Evolutionary conservation across 805 yeast genomes (phyloP), one percentile per base, ranked within the genome.

Genomic region (Vanderwaltozyma verrucispora): DNA sequence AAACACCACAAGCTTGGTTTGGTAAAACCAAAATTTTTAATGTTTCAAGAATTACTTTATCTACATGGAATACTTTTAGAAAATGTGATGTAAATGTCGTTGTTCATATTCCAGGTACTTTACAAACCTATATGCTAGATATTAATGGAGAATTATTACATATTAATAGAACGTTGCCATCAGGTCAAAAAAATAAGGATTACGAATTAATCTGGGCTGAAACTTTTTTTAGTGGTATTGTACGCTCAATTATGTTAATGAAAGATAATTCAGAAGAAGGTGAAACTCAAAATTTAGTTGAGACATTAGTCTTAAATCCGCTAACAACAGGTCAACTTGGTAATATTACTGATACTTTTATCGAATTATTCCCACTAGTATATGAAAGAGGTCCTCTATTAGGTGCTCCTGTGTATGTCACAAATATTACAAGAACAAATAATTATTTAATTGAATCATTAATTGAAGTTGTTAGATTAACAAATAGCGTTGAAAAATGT

Each of bases 241-340:
- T 86, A 18, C 72, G 98, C 50, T 65, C 88, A 7, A 59, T 92
- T 21, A 53, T 55, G 44, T 45, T 58, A 29, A 52, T 60, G 59
- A 48, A 48, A 33, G 63, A 59, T 27, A 54, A 59, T 37, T 42
- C 63, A 6, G 84, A 75, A 45, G 86, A 83, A 36, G 95, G 86
- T 36, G 86, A 79, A 63, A 81, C 64, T 51, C 67, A 69, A 32
- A 69, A 74, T 35, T 71, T 92, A 39, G 94, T 87, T 9, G 95
- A 88, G 54, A 80, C 92, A 28, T 73, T 95, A 46, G 76, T 80
- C 41, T 68, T 85, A 39, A 81, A 86, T 49, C 96, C 96, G 4
- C 72, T 92, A 29, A 46, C 50, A 3, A 46, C 61, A 2, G 61
- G 63, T 20, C 54, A 59, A 35, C 40, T 60, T 14, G 62, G 51